Evolutionary conservation across 1,284 basidiomycete genomes (phyloP), one percentile per base, ranked within the genome.

Genomic region (Austropuccinia psidii): DNA sequence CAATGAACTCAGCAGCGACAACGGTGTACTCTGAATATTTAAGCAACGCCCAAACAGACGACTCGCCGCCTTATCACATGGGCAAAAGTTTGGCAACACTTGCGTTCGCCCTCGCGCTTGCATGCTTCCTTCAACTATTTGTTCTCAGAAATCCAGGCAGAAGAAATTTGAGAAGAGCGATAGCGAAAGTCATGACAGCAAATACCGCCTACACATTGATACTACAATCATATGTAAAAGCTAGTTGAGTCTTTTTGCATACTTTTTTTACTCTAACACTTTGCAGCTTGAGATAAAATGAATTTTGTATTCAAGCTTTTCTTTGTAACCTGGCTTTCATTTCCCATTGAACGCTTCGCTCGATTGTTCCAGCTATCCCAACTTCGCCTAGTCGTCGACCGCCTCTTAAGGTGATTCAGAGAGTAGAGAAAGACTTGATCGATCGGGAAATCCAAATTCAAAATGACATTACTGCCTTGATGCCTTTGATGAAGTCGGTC

Each of bases 121-220:
- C 78, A 2, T 77, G 74, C 19, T 76, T 76, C 27, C 79, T 81
- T 73, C 80, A 81, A 73, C 75, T 79, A 29, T 76, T 82, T 64
- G 77, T 82, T 24, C 76, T 81, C 0, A 78, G 81, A 11, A 80
- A 80, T 49, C 81, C 81, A 0, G 81, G 81, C 2, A 77, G 80
- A 39, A 69, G 78, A n/a, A 78, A 78, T 9, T 77, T 82, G 5
- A 76, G 81, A 17, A 77, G 79, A 52, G 74, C 76, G 21, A 69
- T 80, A 5, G 80, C 80, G 7, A 69, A 76, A 21, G 47, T 81
- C 45, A 77, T 78, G 31, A 77, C 76, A 52, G 57, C 73, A 0
- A 76, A 79, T 45, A 66, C 79, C 39, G 77, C 78, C n/a, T 80
- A 81, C 58, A 72, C 77, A 21, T 78, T 80, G 15, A 49, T 81